Evolutionary conservation across 805 yeast species (phyloP).

Genomic region (Metschnikowia gelsemii): DNA sequence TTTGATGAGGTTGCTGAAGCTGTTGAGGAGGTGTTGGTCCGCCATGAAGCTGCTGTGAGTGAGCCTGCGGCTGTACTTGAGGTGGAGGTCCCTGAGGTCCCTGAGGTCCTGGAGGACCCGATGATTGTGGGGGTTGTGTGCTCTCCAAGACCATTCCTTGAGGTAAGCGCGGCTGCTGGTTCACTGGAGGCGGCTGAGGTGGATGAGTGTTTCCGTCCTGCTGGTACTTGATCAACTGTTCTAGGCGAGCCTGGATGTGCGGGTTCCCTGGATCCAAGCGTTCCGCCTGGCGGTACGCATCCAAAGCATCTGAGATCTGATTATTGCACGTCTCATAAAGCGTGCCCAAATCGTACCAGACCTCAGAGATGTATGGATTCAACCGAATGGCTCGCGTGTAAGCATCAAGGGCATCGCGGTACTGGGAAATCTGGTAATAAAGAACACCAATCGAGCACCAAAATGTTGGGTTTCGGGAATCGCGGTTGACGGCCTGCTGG

Average conservation of each 20-base stretch:
- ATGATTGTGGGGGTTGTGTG: conserved; percentile 23
- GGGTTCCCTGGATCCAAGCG: conserved; percentile 92
- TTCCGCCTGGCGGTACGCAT: conserved; percentile 96
- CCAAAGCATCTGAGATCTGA: conserved; percentile 91
- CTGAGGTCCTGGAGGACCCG: conserved; percentile 12
- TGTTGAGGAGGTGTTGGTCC: conserved; percentile 8
- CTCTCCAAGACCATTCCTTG: conserved; percentile 62
- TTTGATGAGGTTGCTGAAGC: conserved; percentile 1
- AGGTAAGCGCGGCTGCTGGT: conserved; percentile 61
- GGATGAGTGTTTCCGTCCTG: conserved; percentile 65
- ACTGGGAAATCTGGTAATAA: conserved; percentile 94
- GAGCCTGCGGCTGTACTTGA: conserved; percentile 14
- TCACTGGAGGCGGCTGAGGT: conserved; percentile 65
- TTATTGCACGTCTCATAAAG: conserved; percentile 96
- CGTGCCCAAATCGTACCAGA: conserved; percentile 98
- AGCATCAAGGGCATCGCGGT: conserved; percentile 95
- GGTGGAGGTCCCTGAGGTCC: conserved; percentile 10
- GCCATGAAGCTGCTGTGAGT: conserved; percentile 5
- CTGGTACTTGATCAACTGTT: conserved; percentile 73
- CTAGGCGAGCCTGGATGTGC: conserved; percentile 89
- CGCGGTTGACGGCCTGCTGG: conserved; percentile 97
- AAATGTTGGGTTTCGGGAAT: conserved; percentile 94
- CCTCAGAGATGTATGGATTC: conserved; percentile 95
- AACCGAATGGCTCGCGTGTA: conserved; percentile 94
- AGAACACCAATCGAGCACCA: conserved; percentile 97